Evolutionary conservation across 495 filamentous ascomycete genomes (phyloP).

Genomic region (Penicillium bovifimosum): DNA sequence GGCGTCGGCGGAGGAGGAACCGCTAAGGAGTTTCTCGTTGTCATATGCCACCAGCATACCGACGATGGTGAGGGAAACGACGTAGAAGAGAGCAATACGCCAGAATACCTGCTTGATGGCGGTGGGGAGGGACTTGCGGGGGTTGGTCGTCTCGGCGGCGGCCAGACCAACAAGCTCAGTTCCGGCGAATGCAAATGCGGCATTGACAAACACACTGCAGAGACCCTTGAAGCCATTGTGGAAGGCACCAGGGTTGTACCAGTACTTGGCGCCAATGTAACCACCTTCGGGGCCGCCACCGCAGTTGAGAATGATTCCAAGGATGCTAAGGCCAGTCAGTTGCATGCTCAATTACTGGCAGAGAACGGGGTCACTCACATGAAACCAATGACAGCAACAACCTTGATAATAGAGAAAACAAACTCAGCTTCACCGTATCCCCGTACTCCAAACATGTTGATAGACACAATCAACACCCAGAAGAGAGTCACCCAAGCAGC

Average conservation of each 20-base stretch:
- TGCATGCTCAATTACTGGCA: neutral
- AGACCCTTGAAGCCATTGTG: constrained; percentile 91
- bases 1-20: constrained; percentile 52
- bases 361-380: constrained; percentile 54
- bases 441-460: constrained; percentile 83
- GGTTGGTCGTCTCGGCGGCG: constrained; percentile 82
- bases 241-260: constrained; percentile 83
- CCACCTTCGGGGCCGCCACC: constrained; percentile 70
- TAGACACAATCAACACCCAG: constrained; percentile 62
- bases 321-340: constrained; percentile 47
- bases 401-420: constrained; percentile 78
- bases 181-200: constrained; percentile 86
- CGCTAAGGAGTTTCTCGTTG: constrained; percentile 54
- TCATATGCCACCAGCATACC: constrained; percentile 70
- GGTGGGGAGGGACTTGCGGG: constrained; percentile 77
- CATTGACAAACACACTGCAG: constrained; percentile 89
- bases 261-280: constrained; percentile 82
- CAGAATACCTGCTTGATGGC: constrained; percentile 94
- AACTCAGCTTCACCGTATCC: constrained; percentile 93
- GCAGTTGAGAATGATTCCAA: constrained; percentile 72
- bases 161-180: constrained; percentile 92
- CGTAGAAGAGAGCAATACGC: constrained; percentile 86
- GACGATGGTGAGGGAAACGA: constrained; percentile 67
- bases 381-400: constrained; percentile 80
- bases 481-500: constrained; percentile 86